Evolutionary conservation across 768 basidiomycete species (phyloP), one percentile per base, ranked within the genome.

Genomic region (Neoboletus magnificus): DNA sequence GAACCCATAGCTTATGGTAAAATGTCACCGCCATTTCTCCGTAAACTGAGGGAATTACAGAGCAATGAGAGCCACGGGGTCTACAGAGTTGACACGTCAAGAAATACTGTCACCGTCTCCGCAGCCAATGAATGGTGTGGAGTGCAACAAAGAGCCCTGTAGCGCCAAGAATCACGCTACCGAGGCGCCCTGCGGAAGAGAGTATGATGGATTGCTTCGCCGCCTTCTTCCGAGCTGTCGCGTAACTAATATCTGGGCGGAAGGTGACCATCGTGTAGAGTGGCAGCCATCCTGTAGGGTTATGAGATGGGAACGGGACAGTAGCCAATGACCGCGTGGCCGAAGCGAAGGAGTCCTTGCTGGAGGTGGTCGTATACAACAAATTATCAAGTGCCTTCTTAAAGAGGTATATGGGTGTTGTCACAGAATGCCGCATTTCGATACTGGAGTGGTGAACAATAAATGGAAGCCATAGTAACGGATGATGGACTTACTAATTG

Each of bases 221-320:
- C 54, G 87, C 87, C 71, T 84, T 86, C 67, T 76, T 79, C 68
- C 82, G 81, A 22, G 87, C 95, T 48, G 84, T 85, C 53, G 86
- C 84, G 68, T 99, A 99, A 69, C 86, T 87, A 64, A 99, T 84
- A 73, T 98, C 96, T 48, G 93, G 92, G 40, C 96, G 83, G 76
- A 99, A 99, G 42, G 96, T 98, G 61, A 97, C 88, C 95, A 98
- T 97, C 33, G 92, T 92, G 73, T 99, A 99, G 48, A 96, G 79
- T 54, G 93, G 90, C 49, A 94, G 80, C 95, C 95, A 98, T 36
- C 91, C 93, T 60, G 70, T 68, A 42, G 86, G 87, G 57, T 77
- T 72, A 56, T 70, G 69, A 56, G 84, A 70, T 35, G 84, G 81
- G 71, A 87, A 91, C 11, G 87, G 78, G 46, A 77, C 68, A 56